Base-by-base conservation (phyloP, 345 rosid species). In the Camelina hispida region DNA sequence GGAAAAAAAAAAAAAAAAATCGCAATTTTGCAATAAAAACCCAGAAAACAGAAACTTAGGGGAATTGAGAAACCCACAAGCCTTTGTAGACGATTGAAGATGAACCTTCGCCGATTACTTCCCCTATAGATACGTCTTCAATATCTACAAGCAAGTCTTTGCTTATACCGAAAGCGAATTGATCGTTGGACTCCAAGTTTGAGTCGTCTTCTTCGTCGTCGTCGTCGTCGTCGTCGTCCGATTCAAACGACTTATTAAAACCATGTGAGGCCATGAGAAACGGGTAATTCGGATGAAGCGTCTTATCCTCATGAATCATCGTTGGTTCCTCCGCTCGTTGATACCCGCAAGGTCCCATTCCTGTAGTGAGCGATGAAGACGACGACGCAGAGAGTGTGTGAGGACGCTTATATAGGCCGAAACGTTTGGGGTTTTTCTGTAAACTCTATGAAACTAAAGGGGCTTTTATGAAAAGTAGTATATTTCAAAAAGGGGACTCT, bases 271-370 rank as follows among this genome's bases (percentile, higher is more conserved):
- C 63, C 56, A 77, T 58, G 6, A 77, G 62, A 66, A 78, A 78
- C 32, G 81, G 81, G 73, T 38, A 78, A 16, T 78, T 78, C 3
- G 77, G 81, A 59, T 78, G 58, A 66, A 78, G 73, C 62, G 76
- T 78, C 25, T 57, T 72, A 54, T 57, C 75, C 71, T 14, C 14
- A 30, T 25, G 9, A 37, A 62, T 13, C 34, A 38, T 60, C 57
- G 53, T 13, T 15, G 61, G 3, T 54, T 62, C 71, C 66, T 70
- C 62, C 72, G 77, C 64, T 65, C 77, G 63, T 71, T 78, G 50
- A 54, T 78, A 78, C 62, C 77, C 68, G 51, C 72, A 68, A 78
- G 68, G 37, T 43, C 74, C 62, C 81, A 78, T 78, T 47, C n/a
- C 18, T 69, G 3, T 30, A 57, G 53, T 63, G 52, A 63, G 66